Base-by-base conservation (phyloP, 108 stramenopile species). In the Pelagomonas calceolata region DNA sequence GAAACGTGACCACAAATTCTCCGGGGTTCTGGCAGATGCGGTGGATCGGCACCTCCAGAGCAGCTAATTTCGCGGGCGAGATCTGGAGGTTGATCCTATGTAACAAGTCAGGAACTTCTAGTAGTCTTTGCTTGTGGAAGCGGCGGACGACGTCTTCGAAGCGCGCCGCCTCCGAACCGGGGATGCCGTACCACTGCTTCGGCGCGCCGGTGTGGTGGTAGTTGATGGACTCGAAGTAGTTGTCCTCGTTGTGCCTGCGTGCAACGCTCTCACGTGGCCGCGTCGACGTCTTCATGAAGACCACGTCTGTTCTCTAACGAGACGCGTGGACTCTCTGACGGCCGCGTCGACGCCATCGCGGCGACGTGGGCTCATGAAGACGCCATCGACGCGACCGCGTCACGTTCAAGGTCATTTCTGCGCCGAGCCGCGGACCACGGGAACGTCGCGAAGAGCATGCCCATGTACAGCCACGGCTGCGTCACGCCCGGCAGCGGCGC, bases 171-270 rank as follows among this genome's bases (percentile, higher is more conserved):
- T 87, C 83, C 33, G 81, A 79, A 0, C 95, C 95, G 12, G 94
- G 93, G 16, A 93, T 87, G 30, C 94, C 94, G 74, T 94, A 99
- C 98, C 98, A 99, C 77, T 92, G 92, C 82, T 99, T 99, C 26
- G 95, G 89, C 5, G 89, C 93, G 29, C 98, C 98, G 44, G 73
- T 79, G 86, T 97, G 96, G 73, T 93, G 91, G 81, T 98, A 98
- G 76, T 99, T 99, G 80, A 99, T 95, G 66, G 89, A 91, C 77
- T 96, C 95, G 66, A 99, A 84, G 79, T 96, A 96, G 79, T 99
- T 95, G 84, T 99, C 98, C 78, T 99, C 98, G 73, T 91, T 93
- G 86, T 99, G 98, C n/a, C n/a, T n/a, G n/a, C n/a, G n/a, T n/a
- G n/a, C n/a, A n/a, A n/a, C n/a, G n/a, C n/a, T n/a, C n/a, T n/a